A percentile compares a stretch with the other conserved stretches of the same genome.
Conservation (phyloP, 495 filamentous ascomycete genomes). For the Neurospora sp. region DNA sequence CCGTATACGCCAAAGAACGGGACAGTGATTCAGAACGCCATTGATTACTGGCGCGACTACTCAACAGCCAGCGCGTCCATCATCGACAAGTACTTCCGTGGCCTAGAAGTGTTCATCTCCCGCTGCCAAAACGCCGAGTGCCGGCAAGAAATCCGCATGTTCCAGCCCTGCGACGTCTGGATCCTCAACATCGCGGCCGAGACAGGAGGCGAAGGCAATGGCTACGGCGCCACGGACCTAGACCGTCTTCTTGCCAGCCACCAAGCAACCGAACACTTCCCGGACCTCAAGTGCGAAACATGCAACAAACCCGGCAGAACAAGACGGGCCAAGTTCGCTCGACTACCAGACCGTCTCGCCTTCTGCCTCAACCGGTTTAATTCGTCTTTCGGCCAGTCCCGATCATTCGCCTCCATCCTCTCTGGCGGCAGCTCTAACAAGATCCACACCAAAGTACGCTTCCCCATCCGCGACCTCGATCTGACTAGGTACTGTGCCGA, state of each 20-base stretch:
- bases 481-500: conserved; percentile 21
- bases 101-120: conserved; percentile 19
- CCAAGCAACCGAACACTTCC: conserved; percentile 8
- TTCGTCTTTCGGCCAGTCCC: neutral
- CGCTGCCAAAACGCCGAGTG: conserved; percentile 18
- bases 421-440: conserved; percentile 8
- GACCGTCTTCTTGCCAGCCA: conserved; percentile 10
- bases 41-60: conserved; percentile 21
- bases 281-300: conserved; percentile 18
- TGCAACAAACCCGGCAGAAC: conserved; percentile 20
- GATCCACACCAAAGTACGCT: conserved; percentile 18
- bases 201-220: neutral
- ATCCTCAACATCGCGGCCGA: conserved; percentile 10
- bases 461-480: conserved; percentile 29
- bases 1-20: conserved; percentile 10
- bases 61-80: conserved; percentile 15
- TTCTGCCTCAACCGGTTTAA: conserved; percentile 23
- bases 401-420: neutral
- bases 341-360: conserved; percentile 25
- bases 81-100: conserved; percentile 29
- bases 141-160: conserved; percentile 12
- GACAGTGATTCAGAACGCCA: conserved; percentile 15
- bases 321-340: conserved; percentile 20
- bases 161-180: conserved; percentile 14
- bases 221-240: conserved; percentile 10